Evolutionary conservation across 192 early-diverging fungal genomes (phyloP).

Genomic region (Phycomyces nitens): DNA sequence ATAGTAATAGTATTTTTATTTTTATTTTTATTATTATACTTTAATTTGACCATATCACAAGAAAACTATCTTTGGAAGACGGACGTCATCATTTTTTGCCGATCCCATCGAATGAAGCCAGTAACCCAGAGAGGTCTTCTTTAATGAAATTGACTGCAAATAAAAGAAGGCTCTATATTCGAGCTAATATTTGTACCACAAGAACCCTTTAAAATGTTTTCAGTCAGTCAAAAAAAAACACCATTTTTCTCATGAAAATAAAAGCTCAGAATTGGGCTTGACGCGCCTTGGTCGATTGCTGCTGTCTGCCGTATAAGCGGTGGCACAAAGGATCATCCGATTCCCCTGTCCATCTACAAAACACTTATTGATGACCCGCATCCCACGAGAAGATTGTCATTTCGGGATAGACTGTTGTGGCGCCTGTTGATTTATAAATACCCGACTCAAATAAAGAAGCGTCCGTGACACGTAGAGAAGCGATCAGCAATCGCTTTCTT

Average conservation of each 20-base stretch:
- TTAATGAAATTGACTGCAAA: too few species aligned
- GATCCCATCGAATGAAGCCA: too few species aligned
- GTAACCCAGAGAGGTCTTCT: too few species aligned
- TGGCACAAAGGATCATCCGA: neutral
- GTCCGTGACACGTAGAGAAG: slow-evolving; percentile 3
- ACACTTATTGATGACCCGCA: neutral
- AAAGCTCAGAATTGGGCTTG: neutral
- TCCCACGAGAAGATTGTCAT: slow-evolving; percentile 4
- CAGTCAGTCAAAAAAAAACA: neutral
- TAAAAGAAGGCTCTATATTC: too few species aligned
- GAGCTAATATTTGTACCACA: too few species aligned
- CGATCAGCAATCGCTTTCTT: neutral
- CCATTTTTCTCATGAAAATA: neutral
- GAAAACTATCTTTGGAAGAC: too few species aligned
- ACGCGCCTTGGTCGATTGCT: slow-evolving; percentile 2
- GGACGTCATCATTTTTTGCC: too few species aligned
- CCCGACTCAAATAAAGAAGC: slow-evolving; percentile 4
- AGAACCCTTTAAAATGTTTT: too few species aligned
- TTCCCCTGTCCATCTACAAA: slow-evolving; percentile 6
- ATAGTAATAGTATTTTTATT: too few species aligned
- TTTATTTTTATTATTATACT: too few species aligned
- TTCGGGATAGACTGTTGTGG: slow-evolving; percentile 12
- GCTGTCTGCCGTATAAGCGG: too few species aligned
- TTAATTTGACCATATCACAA: too few species aligned
- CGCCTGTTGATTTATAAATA: slow-evolving; percentile 22